Evolutionary conservation across 306 rosid species (phyloP), one percentile per base, ranked within the genome.

Genomic region (Canavalia gladiata): DNA sequence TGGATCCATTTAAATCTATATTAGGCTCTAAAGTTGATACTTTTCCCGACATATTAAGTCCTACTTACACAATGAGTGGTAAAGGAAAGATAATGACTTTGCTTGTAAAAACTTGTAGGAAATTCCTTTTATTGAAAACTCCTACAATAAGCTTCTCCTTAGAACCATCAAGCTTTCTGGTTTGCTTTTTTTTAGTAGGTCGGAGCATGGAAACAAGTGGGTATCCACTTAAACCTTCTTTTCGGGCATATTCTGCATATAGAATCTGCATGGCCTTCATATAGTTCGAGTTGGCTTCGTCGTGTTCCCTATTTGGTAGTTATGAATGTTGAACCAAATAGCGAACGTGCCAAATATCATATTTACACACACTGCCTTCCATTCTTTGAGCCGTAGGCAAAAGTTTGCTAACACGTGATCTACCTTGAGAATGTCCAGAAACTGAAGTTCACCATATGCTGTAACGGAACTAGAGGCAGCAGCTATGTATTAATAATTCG

Each of bases 11-110:
- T 87, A 92, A 74, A 87, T 89, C 88, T 71, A 82, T 87, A 82
- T 81, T 88, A 70, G 94, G 87, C 81, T 88, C 92, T 54, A 95
- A 95, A 74, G 93, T 90, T 45, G 97, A 89, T 81, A 98, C 90
- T 87, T 87, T 88, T 71, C 92, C 93, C 37, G 97, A 84, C 99
- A 95, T 95, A n/a, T 83, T 77, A 64, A 65, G 84, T 63, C 37
- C 65, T 28, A 78, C 72, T 82, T 75, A 52, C 70, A 70, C 68
- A 68, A 64, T 58, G 78, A 68, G 54, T 33, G 10, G 82, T 39
- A 66, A 66, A 60, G 49, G 34, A 56, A 37, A 28, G 62, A 77
- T 43, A 77, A 69, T 29, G 79, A 70, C 84, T 81, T 70, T 56
- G 67, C 75, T 18, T 0, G n/a, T 55, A 76, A 80, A 45, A 82